A percentile compares a stretch with the other conserved stretches of the same genome.
Conservation (phyloP, 2,329 filamentous ascomycete species). For the Ilyonectria mors-panacis region DNA sequence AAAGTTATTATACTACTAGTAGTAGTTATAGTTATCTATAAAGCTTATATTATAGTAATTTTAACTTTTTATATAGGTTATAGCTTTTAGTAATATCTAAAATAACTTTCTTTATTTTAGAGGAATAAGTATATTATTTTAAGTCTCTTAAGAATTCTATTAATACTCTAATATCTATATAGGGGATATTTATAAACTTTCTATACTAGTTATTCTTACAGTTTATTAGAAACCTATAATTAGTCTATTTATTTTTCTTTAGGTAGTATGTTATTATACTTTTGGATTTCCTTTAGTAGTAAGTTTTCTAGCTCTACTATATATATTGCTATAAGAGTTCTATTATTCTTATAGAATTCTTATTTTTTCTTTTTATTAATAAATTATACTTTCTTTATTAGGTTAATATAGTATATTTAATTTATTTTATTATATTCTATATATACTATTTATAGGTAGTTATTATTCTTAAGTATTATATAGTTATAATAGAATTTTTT, state of each 20-base stretch:
- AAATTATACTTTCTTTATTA: too few species aligned
- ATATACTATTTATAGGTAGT: too few species aligned
- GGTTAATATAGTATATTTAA: too few species aligned
- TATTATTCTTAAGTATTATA: too few species aligned
- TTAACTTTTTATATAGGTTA: slow-evolving; percentile 17
- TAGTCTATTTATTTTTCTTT: neutral
- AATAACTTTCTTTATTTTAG: slow-evolving; percentile 17
- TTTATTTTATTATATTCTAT: too few species aligned
- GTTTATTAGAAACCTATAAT: neutral
- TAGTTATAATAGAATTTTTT: too few species aligned
- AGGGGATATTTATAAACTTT: slow-evolving; percentile 17
- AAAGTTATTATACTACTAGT: slow-evolving; percentile 19
- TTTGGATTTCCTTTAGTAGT: neutral
- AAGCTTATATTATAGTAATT: slow-evolving; percentile 15
- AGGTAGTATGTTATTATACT: slow-evolving; percentile 3
- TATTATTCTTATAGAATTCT: too few species aligned
- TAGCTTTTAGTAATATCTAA: slow-evolving; percentile 15
- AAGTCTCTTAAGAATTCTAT: slow-evolving; percentile 24
- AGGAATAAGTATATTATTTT: slow-evolving; percentile 13
- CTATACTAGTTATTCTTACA: slow-evolving; percentile 24
- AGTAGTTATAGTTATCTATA: slow-evolving; percentile 31
- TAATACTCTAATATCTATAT: slow-evolving; percentile 32
- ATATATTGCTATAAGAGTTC: neutral
- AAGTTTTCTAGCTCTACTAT: neutral
- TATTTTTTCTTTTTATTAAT: neutral